Percentiles rank a stretch among this genome's conserved stretches.
These are phyloP conservation scores for Candida sanyaensis DNA, from an alignment of 1,139 yeast genomes.

Conservation along the genomic window DNA sequence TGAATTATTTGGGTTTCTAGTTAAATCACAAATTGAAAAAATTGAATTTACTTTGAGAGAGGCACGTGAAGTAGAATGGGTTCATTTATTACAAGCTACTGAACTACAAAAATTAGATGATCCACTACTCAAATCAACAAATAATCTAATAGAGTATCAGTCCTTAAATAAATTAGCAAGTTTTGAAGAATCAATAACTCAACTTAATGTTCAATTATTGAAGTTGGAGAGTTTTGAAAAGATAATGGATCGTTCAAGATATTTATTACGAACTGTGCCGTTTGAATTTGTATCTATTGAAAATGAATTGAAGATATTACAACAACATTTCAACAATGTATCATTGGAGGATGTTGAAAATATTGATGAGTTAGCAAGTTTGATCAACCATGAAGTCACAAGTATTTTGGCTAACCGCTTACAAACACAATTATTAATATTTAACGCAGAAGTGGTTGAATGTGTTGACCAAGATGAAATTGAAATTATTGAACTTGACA, in stretches of 20 bases:
- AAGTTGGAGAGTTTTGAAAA: conserved; percentile 29
- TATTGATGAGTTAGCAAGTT: conserved; percentile 34
- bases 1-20: conserved; percentile 41
- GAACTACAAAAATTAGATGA: conserved; percentile 33
- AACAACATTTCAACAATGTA: conserved; percentile 41
- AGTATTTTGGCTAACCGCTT: conserved; percentile 29
- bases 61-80: conserved; percentile 54
- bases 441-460: conserved; percentile 6
- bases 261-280: conserved; percentile 27
- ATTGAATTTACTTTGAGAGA: conserved; percentile 26
- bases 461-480: conserved; percentile 2
- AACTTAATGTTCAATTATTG: conserved; percentile 30
- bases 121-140: conserved; percentile 14
- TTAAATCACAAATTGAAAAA: conserved; percentile 37
- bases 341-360: conserved; percentile 43
- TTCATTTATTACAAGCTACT: conserved; percentile 49
- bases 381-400: conserved; percentile 42
- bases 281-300: conserved; percentile 24
- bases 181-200: conserved; percentile 38
- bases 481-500: conserved; percentile 10
- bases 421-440: conserved; percentile 11
- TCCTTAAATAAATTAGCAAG: conserved; percentile 39
- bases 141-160: conserved; percentile 36
- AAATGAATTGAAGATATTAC: conserved; percentile 32
- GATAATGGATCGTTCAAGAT: conserved; percentile 20